These are phyloP conservation scores for Trichocomaceae sp. DNA, from an alignment of 2,329 filamentous ascomycete genomes.

Conservation along the genomic window DNA sequence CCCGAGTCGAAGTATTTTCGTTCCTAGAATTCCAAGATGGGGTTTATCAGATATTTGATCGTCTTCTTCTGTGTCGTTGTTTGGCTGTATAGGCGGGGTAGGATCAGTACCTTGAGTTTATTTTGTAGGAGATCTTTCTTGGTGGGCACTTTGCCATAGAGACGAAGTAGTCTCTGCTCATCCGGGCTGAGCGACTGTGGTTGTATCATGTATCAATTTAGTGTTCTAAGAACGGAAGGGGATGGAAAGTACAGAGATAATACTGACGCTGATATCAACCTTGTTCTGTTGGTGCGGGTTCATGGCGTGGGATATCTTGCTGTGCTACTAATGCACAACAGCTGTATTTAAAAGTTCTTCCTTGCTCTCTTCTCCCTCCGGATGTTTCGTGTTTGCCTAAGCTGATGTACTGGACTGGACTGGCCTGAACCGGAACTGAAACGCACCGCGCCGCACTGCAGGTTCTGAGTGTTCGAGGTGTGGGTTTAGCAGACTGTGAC, in stretches of 20 bases:
- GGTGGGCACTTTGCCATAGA: slow-evolving; percentile 96
- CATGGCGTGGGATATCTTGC: slow-evolving; percentile 49
- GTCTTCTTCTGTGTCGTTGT: background rate
- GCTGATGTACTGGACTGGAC: background rate
- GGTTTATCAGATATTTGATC: background rate
- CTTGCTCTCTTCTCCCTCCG: background rate
- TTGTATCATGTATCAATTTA: background rate
- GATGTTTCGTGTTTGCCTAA: background rate
- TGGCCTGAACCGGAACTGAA: background rate
- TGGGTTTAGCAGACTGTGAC: background rate
- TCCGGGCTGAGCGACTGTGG: slow-evolving; percentile 82
- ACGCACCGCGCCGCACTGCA: background rate
- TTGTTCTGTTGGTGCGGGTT: slow-evolving; percentile 99
- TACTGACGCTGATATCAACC: slow-evolving; percentile 82
- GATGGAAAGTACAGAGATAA: slow-evolving; percentile 5
- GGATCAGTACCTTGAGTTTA: slow-evolving; percentile 67
- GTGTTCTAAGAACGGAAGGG: background rate
- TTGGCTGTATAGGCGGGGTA: background rate
- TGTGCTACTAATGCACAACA: slow-evolving; percentile 1
- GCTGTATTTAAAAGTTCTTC: background rate
- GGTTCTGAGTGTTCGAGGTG: background rate
- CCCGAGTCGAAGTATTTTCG: slow-evolving; percentile 98
- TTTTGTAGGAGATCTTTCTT: slow-evolving; percentile 96
- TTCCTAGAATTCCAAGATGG: slow-evolving; percentile 48
- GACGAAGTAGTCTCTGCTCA: slow-evolving; percentile 91